Base-by-base conservation (phyloP, 139 green algal species). In the Parachlorella kessleri region DNA sequence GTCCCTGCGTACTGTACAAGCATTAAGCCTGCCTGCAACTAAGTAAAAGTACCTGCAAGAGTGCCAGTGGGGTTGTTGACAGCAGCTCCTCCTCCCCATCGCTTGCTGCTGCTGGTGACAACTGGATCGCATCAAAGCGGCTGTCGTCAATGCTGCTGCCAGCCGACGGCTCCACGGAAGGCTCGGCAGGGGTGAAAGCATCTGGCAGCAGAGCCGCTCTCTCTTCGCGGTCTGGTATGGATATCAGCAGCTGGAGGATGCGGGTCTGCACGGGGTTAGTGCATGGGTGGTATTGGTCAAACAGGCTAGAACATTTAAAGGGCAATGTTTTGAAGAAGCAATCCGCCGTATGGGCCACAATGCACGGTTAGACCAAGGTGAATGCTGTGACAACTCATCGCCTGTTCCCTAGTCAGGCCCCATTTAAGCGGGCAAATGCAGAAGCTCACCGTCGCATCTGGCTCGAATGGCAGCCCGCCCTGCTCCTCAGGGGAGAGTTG, bases 211-310 rank as follows among this genome's bases (percentile, higher is more conserved):
- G 48, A 59, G 75, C 84, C 1, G 75, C 66, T 4, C 84, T 53
- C 26, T 82, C 36, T n/a, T 39, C 73, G 1, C 71, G 54, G 28
- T 81, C 70, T 26, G 73, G 32, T 28, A 89, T 63, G 3, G 35
- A 64, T 30, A 89, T 23, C 42, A 89, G 77, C 24, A 89, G 70
- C 30, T 89, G 77, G 55, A 89, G 54, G 55, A 89, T 89, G 38
- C 85, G 67, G 21, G 73, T 30, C 78, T 83, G 78, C 48, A 59
- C n/a, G n/a, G n/a, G n/a, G n/a, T n/a, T n/a, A n/a, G n/a, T n/a
- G n/a, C n/a, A n/a, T n/a, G n/a, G n/a, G n/a, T n/a, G n/a, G n/a
- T n/a, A n/a, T n/a, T n/a, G n/a, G n/a, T n/a, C n/a, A n/a, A n/a
- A n/a, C n/a, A n/a, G n/a, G n/a, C n/a, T n/a, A n/a, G n/a, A n/a